A percentile compares a stretch with the other conserved stretches of the same genome.
phyloP scores from a whole-genome alignment of 306 rosid genomes.

The Canavalia ensiformis region DNA sequence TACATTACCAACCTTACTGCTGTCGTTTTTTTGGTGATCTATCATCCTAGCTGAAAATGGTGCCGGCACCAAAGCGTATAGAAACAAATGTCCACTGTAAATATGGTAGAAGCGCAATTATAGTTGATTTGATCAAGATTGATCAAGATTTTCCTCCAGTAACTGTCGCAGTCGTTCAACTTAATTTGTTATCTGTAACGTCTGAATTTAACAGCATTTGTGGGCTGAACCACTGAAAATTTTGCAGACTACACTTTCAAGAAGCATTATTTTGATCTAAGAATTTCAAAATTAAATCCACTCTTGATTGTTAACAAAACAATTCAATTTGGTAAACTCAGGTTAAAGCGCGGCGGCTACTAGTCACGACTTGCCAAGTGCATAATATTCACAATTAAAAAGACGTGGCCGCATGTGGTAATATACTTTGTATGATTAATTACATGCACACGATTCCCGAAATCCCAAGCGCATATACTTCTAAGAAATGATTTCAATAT shows the following conservation, averaged over 20 bases:
- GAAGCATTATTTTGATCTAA: background rate
- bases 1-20: slow-evolving; percentile 32
- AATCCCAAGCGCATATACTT: background rate
- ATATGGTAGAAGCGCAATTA: slow-evolving; percentile 42
- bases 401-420: background rate
- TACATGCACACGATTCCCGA: background rate
- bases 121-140: slow-evolving; percentile 2
- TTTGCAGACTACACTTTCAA: slow-evolving; percentile 13
- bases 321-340: background rate
- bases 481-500: background rate
- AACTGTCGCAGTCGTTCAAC: background rate
- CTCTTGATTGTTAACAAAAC: background rate
- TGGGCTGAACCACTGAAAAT: background rate
- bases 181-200: background rate
- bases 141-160: background rate
- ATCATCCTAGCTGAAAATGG: slow-evolving; percentile 45
- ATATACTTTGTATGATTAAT: background rate
- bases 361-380: background rate
- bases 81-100: slow-evolving; percentile 44
- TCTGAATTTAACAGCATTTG: background rate
- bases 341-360: background rate
- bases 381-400: background rate
- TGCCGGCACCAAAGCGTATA: slow-evolving; percentile 21
- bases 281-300: background rate
- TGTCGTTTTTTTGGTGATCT: slow-evolving; percentile 12